phyloP scores from a whole-genome alignment of 345 rosid genomes.

The Cardamine chenopodiifolia region DNA sequence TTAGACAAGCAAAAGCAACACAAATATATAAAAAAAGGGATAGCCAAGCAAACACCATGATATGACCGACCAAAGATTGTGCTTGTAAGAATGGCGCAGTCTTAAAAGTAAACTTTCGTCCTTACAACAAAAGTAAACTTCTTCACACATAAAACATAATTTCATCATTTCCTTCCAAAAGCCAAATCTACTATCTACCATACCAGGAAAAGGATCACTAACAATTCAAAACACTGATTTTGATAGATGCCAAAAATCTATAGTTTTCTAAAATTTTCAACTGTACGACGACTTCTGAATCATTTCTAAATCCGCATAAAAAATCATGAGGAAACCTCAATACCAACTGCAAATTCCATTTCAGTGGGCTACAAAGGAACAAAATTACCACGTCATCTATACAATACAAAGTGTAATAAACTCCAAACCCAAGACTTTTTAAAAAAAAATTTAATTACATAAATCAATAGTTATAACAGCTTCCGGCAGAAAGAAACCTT shows the following conservation, averaged over 20 bases:
- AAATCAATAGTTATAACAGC: slow-evolving; percentile 1
- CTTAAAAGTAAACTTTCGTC: neutral
- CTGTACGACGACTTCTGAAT: neutral
- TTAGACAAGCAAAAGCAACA: neutral
- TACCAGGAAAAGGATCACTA: neutral
- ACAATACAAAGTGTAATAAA: neutral
- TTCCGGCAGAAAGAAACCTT: neutral
- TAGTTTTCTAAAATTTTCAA: neutral
- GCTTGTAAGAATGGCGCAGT: neutral
- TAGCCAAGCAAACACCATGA: too few relatives aligned
- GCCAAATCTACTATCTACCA: neutral
- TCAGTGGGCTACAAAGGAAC: slow-evolving; percentile 17
- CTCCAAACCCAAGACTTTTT: slow-evolving; percentile 3
- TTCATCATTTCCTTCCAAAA: neutral
- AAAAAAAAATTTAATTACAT: neutral
- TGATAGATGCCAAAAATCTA: neutral
- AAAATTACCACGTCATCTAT: slow-evolving; percentile 19
- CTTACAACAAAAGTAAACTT: slow-evolving; percentile 7
- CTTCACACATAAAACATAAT: neutral
- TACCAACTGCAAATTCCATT: slow-evolving; percentile 8
- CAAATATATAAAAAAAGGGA: too few relatives aligned
- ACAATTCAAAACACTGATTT: too few relatives aligned
- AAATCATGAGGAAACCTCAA: slow-evolving; percentile 3
- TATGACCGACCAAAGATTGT: neutral
- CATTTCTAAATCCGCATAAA: neutral